A percentile compares a stretch with the other conserved stretches of the same genome.
Evolutionary conservation across 2,329 filamentous ascomycete genomes (phyloP).

Genomic region (Alternaria ethzedia): DNA sequence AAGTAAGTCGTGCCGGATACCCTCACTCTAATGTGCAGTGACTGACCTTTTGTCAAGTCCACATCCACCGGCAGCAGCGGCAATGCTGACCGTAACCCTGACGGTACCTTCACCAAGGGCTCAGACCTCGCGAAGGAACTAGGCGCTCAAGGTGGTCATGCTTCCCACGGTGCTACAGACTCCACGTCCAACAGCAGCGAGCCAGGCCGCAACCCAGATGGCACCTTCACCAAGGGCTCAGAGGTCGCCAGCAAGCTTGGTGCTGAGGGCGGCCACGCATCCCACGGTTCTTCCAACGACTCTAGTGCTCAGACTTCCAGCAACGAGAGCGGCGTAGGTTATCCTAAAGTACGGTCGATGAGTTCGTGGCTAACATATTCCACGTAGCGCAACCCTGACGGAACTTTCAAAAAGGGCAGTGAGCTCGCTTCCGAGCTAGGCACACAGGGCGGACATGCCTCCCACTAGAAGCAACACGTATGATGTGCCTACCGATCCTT

Average conservation of each 20-base stretch:
- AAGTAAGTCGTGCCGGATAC: neutral
- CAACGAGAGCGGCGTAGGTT: constrained; percentile 32
- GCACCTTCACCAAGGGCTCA: constrained; percentile 49
- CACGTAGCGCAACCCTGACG: constrained; percentile 52
- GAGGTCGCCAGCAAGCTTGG: constrained; percentile 49
- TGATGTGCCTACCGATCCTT: neutral
- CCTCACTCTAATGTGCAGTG: neutral
- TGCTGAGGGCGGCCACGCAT: constrained; percentile 43
- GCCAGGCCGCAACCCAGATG: constrained; percentile 46
- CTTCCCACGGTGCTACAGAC: constrained; percentile 33
- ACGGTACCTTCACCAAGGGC: constrained; percentile 50
- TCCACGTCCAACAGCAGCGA: constrained; percentile 6
- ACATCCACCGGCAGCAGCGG: neutral
- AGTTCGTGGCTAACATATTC: constrained; percentile 20
- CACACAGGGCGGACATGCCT: constrained; percentile 38
- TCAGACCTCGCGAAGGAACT: constrained; percentile 48
- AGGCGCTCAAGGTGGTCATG: constrained; percentile 46
- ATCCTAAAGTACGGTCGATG: constrained; percentile 32
- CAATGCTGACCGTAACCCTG: constrained; percentile 44
- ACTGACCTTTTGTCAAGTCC: neutral
- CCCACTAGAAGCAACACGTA: constrained; percentile 18
- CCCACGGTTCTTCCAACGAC: constrained; percentile 32
- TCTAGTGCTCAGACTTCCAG: constrained; percentile 5
- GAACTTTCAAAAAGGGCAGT: constrained; percentile 46
- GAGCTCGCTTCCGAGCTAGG: constrained; percentile 46